Conservation (phyloP, 768 basidiomycete species). For the Termitomyces sp. region DNA sequence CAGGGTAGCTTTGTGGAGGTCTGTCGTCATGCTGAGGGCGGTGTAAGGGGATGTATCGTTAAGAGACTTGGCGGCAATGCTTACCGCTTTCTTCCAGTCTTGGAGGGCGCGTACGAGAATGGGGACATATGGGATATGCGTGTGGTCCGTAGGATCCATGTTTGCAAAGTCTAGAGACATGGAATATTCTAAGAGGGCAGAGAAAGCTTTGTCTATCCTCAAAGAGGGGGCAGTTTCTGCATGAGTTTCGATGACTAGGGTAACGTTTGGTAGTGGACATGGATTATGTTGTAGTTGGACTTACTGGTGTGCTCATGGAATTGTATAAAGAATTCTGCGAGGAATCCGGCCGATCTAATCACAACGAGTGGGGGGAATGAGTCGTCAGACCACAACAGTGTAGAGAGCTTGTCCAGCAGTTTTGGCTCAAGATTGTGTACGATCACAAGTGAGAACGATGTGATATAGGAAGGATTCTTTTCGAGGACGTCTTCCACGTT, state of each 20-base stretch:
- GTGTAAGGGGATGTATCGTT: neutral
- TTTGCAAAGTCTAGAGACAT: slow-evolving; percentile 64
- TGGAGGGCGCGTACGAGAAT: slow-evolving; percentile 82
- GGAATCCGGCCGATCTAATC: slow-evolving; percentile 84
- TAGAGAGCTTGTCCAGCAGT: slow-evolving; percentile 55
- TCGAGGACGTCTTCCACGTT: slow-evolving; percentile 57
- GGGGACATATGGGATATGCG: slow-evolving; percentile 86
- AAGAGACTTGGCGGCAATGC: slow-evolving; percentile 20
- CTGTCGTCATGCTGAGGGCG: slow-evolving; percentile 58
- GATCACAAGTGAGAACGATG: slow-evolving; percentile 76
- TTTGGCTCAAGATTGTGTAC: slow-evolving; percentile 70
- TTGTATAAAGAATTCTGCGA: slow-evolving; percentile 86
- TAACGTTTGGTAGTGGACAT: neutral
- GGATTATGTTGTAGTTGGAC: slow-evolving; percentile 19
- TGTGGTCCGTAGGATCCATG: slow-evolving; percentile 88
- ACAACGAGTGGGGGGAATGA: slow-evolving; percentile 65
- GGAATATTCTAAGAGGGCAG: slow-evolving; percentile 71
- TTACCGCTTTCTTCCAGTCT: slow-evolving; percentile 75
- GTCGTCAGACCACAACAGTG: slow-evolving; percentile 64
- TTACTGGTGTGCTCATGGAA: slow-evolving; percentile 83
- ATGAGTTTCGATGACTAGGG: slow-evolving; percentile 88
- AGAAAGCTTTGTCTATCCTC: slow-evolving; percentile 88
- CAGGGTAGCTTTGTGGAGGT: slow-evolving; percentile 52
- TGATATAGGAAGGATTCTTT: slow-evolving; percentile 47
- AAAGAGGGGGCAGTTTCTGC: slow-evolving; percentile 72